A percentile compares a stretch with the other conserved stretches of the same genome.
phyloP scores from a whole-genome alignment of 352 stramenopile species.

The Phytophthora tubulina region DNA sequence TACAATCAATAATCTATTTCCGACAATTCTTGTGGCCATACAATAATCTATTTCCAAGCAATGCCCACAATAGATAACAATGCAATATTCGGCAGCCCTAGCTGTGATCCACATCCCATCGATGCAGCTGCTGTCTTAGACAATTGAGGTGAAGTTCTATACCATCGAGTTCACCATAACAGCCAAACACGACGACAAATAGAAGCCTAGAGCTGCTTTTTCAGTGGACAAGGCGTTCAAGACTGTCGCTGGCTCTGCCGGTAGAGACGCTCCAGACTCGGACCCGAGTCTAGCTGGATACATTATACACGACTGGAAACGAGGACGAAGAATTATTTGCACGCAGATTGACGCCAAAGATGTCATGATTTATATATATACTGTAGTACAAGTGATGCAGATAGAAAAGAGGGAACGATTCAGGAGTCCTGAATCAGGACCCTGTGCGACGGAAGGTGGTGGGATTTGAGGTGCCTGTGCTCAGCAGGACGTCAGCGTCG shows the following conservation, averaged over 20 bases:
- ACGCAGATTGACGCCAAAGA: constrained; percentile 82
- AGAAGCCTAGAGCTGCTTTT: constrained; percentile 5
- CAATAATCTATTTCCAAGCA: too few relatives aligned
- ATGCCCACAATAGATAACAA: too few relatives aligned
- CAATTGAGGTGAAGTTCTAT: constrained; percentile 91
- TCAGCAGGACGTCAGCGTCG: constrained; percentile 75
- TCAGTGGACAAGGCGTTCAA: not conserved
- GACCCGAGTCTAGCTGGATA: constrained; percentile 82
- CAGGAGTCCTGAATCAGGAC: constrained; percentile 10
- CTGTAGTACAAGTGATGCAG: constrained; percentile 69
- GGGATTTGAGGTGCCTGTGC: constrained; percentile 83
- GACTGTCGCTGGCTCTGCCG: not conserved
- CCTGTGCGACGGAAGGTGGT: constrained; percentile 73
- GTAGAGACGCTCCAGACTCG: constrained; percentile 1
- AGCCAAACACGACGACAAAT: constrained; percentile 47
- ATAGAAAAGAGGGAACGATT: constrained; percentile 34
- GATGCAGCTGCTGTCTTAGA: constrained; percentile 86
- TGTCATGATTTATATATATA: constrained; percentile 85
- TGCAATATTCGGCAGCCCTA: too few relatives aligned
- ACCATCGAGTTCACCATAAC: constrained; percentile 90
- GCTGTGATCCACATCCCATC: constrained; percentile 83
- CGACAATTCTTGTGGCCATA: too few relatives aligned
- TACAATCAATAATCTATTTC: too few relatives aligned
- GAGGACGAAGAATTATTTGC: constrained; percentile 55
- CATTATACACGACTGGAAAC: constrained; percentile 74